Evolutionary conservation across 1,284 basidiomycete genomes (phyloP), one percentile per base, ranked within the genome.

Genomic region (Ceratobasidium sp.): DNA sequence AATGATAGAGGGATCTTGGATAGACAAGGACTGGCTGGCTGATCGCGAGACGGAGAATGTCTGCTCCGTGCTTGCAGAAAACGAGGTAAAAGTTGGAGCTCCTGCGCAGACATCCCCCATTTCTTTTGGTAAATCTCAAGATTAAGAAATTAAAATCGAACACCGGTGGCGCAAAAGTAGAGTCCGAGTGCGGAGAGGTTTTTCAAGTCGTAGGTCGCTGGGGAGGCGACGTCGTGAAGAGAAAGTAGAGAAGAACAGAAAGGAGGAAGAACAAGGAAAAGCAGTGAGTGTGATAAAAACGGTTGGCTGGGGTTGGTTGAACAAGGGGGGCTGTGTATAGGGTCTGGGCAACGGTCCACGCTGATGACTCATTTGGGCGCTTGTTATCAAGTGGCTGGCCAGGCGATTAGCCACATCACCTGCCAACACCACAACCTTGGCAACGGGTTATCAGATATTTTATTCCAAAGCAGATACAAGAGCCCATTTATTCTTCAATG

Each of bases 341-440:
- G 69, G 69, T 73, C 69, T 57, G 37, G 69, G 19, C 57, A 73
- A 73, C 69, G 19, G 69, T 54, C 69, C 40, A 61, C 37, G 69
- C 22, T 43, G 25, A 11, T 64, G 70, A 43, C 57, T 34, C 49
- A 61, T 65, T 6, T 22, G 0, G 61, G 40, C 40, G 61, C 61
- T 43, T 62, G 25, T 5, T 17, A n/a, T 25, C 4, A 0, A 34
- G 52, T 29, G 52, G 19, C 25, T 29, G n/a, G 19, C 52, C n/a
- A n/a, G n/a, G n/a, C n/a, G n/a, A n/a, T n/a, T n/a, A 25, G 37
- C 40, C 61, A 64, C 34, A n/a, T n/a, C n/a, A n/a, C n/a, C n/a
- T n/a, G n/a, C n/a, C n/a, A n/a, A n/a, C 5, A 9, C 11, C 40
- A 9, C 40, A 43, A 37, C 4, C 37, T 37, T 37, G 37, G 8